phyloP scores from a whole-genome alignment of 2,329 filamentous ascomycete genomes.

The Fusarium praegraminearum region DNA sequence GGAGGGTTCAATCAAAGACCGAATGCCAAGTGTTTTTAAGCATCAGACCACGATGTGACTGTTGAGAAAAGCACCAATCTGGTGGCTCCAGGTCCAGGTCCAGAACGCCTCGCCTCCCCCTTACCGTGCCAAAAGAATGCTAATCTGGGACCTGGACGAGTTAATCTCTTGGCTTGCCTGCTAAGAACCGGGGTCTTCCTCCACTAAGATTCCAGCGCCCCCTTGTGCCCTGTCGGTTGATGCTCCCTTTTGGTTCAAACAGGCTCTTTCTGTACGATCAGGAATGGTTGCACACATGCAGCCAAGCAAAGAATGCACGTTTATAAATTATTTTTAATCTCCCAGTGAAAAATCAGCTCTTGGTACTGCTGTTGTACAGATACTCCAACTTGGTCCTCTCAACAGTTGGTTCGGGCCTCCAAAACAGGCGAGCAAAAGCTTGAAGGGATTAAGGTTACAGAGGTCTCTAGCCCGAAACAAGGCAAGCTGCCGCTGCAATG shows the following conservation, averaged over 20 bases:
- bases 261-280: not conserved
- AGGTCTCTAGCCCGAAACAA: conserved; percentile 30
- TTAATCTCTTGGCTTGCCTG: conserved; percentile 21
- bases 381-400: not conserved
- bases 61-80: conserved; percentile 14
- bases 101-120: conserved; percentile 8
- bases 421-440: conserved; percentile 23
- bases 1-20: conserved; percentile 2
- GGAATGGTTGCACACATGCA: not conserved
- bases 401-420: not conserved
- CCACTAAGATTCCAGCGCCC: not conserved
- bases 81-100: not conserved
- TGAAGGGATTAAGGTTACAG: conserved; percentile 35
- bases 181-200: conserved; percentile 4
- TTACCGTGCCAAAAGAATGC: conserved; percentile 9
- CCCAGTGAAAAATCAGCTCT: not conserved
- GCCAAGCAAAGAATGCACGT: not conserved
- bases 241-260: not conserved
- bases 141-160: not conserved
- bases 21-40: conserved; percentile 20
- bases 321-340: accelerated
- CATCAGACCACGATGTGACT: not conserved
- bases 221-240: not conserved
- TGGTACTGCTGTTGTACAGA: not conserved
- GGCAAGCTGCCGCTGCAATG: conserved; percentile 25